Base-by-base conservation (phyloP, 495 filamentous ascomycete species). In the Bathelium albidoporum region DNA sequence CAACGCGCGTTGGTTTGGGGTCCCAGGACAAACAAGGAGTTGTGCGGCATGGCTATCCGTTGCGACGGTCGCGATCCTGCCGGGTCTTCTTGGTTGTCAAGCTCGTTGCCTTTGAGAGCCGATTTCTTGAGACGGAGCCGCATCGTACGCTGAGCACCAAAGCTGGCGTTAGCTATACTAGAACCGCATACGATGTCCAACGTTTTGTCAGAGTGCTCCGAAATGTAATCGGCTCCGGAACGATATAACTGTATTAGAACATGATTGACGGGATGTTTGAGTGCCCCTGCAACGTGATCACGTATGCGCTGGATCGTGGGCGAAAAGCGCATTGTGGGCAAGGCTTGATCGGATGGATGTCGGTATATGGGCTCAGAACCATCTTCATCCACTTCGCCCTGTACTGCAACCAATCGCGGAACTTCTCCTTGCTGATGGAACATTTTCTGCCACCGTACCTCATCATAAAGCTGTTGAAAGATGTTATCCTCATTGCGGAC, bases 191-290 rank as follows among this genome's bases (percentile, higher is more conserved):
- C 86, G 60, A 99, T 95, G 67, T 99, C 94, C 5, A 99, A 75
- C 0, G 93, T 96, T 76, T 99, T 99, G 70, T 99, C 94, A 32
- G 88, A 91, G 72, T 99, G 94, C 70, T 99, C 95, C 10, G 91
- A 95, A 64, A 99, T 99, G 67, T 89, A 88, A 73, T 98, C 94
- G n/a, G 86, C 81, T 22, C 95, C 92, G 67, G 83, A 80, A 11
- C 94, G 91, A 70, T 98, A 98, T 45, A 92, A 82, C 71, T 98
- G 94, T 36, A 97, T 93, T 16, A 98, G 79, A 11, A 88, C 91
- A 70, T 98, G 94, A 71, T 98, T 98, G 18, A 97, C 76, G 5
- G 87, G 80, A 70, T 97, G 95, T 5, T 87, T 83, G 4, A 96
- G 77, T 11, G 83, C 77, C 34, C 80, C 77, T 68, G 96, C 87